Evolutionary conservation across 306 rosid species (phyloP).

Genomic region (Cicer bijugum): DNA sequence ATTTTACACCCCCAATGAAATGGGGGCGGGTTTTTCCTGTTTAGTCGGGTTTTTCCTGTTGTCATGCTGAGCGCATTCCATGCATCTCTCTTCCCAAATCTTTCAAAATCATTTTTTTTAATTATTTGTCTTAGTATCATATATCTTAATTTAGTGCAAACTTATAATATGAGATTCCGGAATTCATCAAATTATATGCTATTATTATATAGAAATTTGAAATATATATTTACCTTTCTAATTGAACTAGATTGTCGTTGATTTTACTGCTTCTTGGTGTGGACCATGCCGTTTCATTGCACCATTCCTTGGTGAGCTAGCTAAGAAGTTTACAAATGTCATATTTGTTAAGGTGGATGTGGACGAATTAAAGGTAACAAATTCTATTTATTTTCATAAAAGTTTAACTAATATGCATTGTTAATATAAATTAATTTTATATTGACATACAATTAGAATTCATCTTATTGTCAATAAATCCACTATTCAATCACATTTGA

Average conservation of each 20-base stretch:
- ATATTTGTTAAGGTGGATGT: constrained; percentile 85
- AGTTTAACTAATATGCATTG: not conserved
- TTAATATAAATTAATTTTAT: not conserved
- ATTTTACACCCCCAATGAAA: too few species aligned
- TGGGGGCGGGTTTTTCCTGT: too few species aligned
- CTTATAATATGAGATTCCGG: not conserved
- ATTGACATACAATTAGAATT: not conserved
- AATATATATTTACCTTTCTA: constrained; percentile 14
- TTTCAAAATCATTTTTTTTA: not conserved
- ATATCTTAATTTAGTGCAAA: not conserved
- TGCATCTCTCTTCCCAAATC: not conserved
- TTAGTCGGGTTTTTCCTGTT: too few species aligned
- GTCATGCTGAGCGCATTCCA: not conserved
- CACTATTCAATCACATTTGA: not conserved
- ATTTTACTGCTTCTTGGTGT: constrained; percentile 97
- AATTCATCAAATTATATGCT: constrained; percentile 4
- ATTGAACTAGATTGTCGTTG: constrained; percentile 67
- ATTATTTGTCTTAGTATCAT: not conserved
- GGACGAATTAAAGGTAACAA: constrained; percentile 79
- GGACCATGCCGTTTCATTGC: constrained; percentile 92
- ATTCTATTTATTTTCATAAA: not conserved
- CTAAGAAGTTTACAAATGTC: constrained; percentile 63
- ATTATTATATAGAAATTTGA: not conserved
- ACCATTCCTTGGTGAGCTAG: constrained; percentile 77
- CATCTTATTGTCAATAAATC: not conserved